Evolutionary conservation across 768 basidiomycete species (phyloP).

Genomic region (Mycena maculata): DNA sequence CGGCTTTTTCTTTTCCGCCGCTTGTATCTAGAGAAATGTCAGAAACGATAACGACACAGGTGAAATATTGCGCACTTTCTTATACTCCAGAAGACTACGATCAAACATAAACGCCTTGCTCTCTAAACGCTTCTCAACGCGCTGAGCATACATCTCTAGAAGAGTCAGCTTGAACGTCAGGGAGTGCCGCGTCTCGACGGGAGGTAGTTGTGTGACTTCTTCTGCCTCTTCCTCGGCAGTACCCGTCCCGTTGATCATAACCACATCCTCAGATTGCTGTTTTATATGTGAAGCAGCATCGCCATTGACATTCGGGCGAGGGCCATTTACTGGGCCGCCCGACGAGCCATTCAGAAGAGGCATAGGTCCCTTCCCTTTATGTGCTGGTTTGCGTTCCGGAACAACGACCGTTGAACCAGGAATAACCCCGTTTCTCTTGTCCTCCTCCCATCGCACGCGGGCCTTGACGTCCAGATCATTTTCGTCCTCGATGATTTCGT

Average conservation of each 20-base stretch:
- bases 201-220: constrained; percentile 76
- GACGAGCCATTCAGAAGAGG: constrained; percentile 52
- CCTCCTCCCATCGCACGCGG: constrained; percentile 62
- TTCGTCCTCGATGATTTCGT: constrained; percentile 81
- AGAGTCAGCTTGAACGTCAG: constrained; percentile 89
- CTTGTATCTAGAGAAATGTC: constrained; percentile 75
- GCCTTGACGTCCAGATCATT: constrained; percentile 80
- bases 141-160: constrained; percentile 91
- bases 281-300: constrained; percentile 49
- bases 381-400: constrained; percentile 43
- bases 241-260: constrained; percentile 58
- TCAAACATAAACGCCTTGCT: constrained; percentile 93
- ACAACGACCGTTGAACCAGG: constrained; percentile 41
- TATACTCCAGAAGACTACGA: constrained; percentile 90
- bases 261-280: constrained; percentile 60
- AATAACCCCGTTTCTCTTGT: constrained; percentile 44
- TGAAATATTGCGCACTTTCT: constrained; percentile 73
- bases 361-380: constrained; percentile 48
- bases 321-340: constrained; percentile 59
- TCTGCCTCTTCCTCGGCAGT: constrained; percentile 71
- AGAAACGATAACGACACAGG: constrained; percentile 12
- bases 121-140: constrained; percentile 86
- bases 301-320: constrained; percentile 44
- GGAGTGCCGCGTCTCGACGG: constrained; percentile 86
- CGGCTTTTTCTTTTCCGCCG: constrained; percentile 88